phyloP scores from a whole-genome alignment of 2,329 filamentous ascomycete genomes.

The Clarireedia sp. region DNA sequence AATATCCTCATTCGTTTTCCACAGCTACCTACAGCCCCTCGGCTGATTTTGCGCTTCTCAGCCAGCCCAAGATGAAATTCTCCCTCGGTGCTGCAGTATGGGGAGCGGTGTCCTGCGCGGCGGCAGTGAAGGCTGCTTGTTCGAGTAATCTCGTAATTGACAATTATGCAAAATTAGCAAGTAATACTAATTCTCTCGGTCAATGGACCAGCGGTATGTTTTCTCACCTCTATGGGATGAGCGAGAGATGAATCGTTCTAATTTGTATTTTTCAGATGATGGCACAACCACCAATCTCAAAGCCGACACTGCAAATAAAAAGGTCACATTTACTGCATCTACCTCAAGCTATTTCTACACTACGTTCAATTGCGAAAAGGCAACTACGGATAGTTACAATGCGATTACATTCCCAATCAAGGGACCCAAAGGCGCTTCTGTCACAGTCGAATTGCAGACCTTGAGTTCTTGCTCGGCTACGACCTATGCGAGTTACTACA shows the following conservation, averaged over 20 bases:
- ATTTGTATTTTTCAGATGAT: constrained; percentile 36
- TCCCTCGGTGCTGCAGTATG: background rate
- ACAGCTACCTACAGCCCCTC: no score
- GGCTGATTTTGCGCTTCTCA: background rate
- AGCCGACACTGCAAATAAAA: constrained; percentile 32
- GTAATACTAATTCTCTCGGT: constrained; percentile 29
- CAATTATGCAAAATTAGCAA: constrained; percentile 27
- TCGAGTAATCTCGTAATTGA: constrained; percentile 26
- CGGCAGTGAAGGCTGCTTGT: constrained; percentile 20
- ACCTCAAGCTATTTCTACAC: constrained; percentile 45
- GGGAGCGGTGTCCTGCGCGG: constrained; percentile 6
- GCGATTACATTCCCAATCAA: constrained; percentile 41
- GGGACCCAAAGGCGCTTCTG: constrained; percentile 34
- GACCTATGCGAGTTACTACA: constrained; percentile 37
- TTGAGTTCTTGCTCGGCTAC: constrained; percentile 36
- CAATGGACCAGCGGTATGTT: constrained; percentile 32
- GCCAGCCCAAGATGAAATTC: background rate
- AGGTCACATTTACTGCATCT: constrained; percentile 39
- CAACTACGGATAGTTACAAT: constrained; percentile 38
- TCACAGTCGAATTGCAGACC: constrained; percentile 41
- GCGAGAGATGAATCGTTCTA: background rate
- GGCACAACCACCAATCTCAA: constrained; percentile 38
- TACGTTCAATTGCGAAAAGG: constrained; percentile 40
- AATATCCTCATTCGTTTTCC: background rate
- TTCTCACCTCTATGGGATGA: no score